phyloP scores from a whole-genome alignment of 2,329 filamentous ascomycete species.

The Sphaerostilbella broomeana region DNA sequence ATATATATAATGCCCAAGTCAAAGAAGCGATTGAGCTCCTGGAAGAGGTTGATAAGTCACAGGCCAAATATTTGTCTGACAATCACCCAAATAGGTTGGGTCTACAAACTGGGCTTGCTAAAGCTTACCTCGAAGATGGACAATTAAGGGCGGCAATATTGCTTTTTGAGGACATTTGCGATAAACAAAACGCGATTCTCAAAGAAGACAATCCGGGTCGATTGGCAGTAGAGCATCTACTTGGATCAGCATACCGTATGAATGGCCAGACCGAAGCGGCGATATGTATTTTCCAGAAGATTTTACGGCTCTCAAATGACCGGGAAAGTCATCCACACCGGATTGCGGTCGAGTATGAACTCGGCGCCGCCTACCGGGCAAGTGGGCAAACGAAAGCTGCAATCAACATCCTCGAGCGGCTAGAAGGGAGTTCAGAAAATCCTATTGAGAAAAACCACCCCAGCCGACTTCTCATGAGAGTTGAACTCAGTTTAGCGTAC shows the following conservation, averaged over 20 bases:
- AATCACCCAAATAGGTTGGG: slow-evolving; percentile 6
- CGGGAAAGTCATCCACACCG: slow-evolving; percentile 1
- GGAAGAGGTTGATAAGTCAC: slow-evolving; percentile 5
- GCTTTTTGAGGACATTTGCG: slow-evolving; percentile 2
- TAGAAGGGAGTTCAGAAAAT: neutral
- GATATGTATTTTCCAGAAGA: neutral
- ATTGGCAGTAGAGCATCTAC: neutral
- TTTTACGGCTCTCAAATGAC: neutral
- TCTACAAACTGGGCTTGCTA: slow-evolving; percentile 6
- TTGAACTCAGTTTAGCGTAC: slow-evolving; percentile 1
- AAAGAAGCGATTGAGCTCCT: slow-evolving; percentile 10
- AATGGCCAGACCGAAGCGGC: slow-evolving; percentile 10
- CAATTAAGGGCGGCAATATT: slow-evolving; percentile 4
- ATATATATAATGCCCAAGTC: slow-evolving; percentile 6
- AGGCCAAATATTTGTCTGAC: neutral
- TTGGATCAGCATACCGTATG: slow-evolving; percentile 6
- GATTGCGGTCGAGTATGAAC: neutral
- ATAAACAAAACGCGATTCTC: slow-evolving; percentile 2
- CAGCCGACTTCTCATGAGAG: neutral
- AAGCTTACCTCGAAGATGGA: slow-evolving; percentile 5
- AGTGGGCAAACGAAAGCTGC: slow-evolving; percentile 10
- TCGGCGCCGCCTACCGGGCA: slow-evolving; percentile 1
- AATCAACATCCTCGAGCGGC: neutral
- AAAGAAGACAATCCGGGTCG: slow-evolving; percentile 2
- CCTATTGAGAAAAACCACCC: slow-evolving; percentile 3